Conservation (phyloP, 2,329 filamentous ascomycete genomes). For the Exophiala alcalophila region DNA sequence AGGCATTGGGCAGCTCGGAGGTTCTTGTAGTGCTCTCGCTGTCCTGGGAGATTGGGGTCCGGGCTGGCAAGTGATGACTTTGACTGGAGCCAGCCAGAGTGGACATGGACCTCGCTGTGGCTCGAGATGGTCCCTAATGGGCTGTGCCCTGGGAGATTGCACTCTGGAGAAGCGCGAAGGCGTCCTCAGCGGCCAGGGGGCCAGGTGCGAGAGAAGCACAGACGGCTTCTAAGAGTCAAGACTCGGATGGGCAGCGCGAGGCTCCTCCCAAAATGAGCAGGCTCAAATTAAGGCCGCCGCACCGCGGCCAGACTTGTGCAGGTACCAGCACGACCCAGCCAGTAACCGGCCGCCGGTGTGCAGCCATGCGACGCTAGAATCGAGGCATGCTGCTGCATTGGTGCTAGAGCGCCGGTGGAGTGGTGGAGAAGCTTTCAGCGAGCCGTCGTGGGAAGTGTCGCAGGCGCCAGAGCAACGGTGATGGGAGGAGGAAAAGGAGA, state of each 20-base stretch:
- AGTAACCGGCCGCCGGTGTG: constrained; percentile 4
- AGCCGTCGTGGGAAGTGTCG: constrained; percentile 8
- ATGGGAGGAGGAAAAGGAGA: background rate
- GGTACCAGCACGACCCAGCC: constrained; percentile 15
- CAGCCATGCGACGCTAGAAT: constrained; percentile 19
- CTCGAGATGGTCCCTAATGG: constrained; percentile 4
- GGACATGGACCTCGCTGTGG: constrained; percentile 6
- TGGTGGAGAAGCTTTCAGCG: too few species aligned
- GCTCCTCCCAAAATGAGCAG: background rate
- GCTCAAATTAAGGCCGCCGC: constrained; percentile 25
- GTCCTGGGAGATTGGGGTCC: constrained; percentile 23
- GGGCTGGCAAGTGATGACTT: constrained; percentile 5
- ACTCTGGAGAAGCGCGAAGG: constrained; percentile 11
- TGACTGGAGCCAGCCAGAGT: constrained; percentile 15
- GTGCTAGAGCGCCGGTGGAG: too few species aligned
- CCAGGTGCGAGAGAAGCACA: too few species aligned
- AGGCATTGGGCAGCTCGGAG: constrained; percentile 21
- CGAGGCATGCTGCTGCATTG: constrained; percentile 6
- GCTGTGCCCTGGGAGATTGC: constrained; percentile 15
- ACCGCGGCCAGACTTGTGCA: constrained; percentile 9
- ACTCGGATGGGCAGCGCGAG: background rate
- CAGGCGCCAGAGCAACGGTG: constrained; percentile 8
- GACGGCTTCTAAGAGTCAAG: constrained; percentile 3
- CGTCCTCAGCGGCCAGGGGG: too few species aligned
- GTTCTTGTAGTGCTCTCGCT: constrained; percentile 23